A percentile compares a stretch with the other conserved stretches of the same genome.
These are phyloP conservation scores for Clohesyomyces aquaticus DNA, from an alignment of 495 filamentous ascomycete genomes.

Conservation along the genomic window DNA sequence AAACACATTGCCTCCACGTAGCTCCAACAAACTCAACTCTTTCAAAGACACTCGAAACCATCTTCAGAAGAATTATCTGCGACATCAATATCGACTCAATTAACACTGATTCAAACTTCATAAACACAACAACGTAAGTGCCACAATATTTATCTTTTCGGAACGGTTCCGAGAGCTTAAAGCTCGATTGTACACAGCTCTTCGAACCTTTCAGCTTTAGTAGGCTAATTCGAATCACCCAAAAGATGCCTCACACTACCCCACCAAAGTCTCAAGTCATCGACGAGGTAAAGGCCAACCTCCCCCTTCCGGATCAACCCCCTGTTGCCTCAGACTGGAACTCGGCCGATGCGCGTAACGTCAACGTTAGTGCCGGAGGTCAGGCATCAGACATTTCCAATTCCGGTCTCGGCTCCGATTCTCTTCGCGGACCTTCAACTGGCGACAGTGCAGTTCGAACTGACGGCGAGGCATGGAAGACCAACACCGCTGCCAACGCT, in stretches of 20 bases:
- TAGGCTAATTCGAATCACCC: neutral
- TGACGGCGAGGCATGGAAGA: constrained; percentile 38
- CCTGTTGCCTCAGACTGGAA: constrained; percentile 76
- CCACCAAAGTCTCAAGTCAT: constrained; percentile 63
- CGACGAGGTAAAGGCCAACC: constrained; percentile 66
- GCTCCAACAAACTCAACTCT: neutral
- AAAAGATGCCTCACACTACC: constrained; percentile 12
- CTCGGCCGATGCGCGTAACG: constrained; percentile 66
- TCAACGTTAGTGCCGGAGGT: constrained; percentile 69
- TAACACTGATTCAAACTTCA: too few species aligned
- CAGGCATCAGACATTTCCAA: constrained; percentile 56
- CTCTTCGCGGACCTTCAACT: constrained; percentile 66
- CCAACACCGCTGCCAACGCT: constrained; percentile 41
- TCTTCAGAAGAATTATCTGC: too few species aligned
- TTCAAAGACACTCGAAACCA: too few species aligned
- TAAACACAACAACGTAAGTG: too few species aligned
- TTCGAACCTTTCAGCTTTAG: too few species aligned
- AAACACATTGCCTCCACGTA: neutral
- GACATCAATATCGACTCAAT: too few species aligned
- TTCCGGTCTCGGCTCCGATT: constrained; percentile 54
- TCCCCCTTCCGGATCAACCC: constrained; percentile 78
- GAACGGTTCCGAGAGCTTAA: too few species aligned
- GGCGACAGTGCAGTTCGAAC: constrained; percentile 51
- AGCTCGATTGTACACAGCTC: too few species aligned
- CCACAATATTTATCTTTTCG: too few species aligned